Evolutionary conservation across 2,329 filamentous ascomycete species (phyloP), one percentile per base, ranked within the genome.

Genomic region (Diaporthe velutina): DNA sequence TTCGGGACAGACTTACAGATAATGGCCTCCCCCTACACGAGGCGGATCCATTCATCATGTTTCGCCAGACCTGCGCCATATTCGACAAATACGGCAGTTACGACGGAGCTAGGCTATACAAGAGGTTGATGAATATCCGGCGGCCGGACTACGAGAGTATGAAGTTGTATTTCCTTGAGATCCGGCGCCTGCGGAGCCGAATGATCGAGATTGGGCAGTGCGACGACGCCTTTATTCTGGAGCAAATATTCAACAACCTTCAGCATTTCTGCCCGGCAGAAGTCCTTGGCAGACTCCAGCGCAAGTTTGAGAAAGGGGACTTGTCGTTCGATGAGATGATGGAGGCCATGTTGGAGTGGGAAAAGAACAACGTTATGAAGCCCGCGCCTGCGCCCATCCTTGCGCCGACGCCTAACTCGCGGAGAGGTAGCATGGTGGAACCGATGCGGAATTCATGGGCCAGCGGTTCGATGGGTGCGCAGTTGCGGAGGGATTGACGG

Each of bases 151-250:
- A 52, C 12, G 61, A 67, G 22, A 38, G 8, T 15, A 52, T 52
- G 61, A 67, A n/a, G 61, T 5, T 35, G 6, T 67, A 50, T 13
- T 25, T 67, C 28, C 42, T 25, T 0, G 61, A 67, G 7, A 52
- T 67, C 42, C 42, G 61, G 0, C 61, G 61, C 12, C 42, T 67
- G 22, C 42, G 61, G 3, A 67, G 61, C 61, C 42, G 61, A 4
- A 67, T 67, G 61, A 50, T 67, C 30, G 61, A 67, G 13, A 50
- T 67, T 12, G 61, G 61, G 22, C 42, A 67, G 61, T 67, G 61
- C 13, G 61, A 67, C 13, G 61, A 67, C 12, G 61, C n/a, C 0
- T 67, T 67, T 33, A 67, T 67, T 19, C 45, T 67, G 42, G 61
- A 50, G 42, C 61, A 67, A 2, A 13, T 50, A 1, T 50, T 67